Base-by-base conservation (phyloP, 306 rosid species). In the Canavalia gladiata region DNA sequence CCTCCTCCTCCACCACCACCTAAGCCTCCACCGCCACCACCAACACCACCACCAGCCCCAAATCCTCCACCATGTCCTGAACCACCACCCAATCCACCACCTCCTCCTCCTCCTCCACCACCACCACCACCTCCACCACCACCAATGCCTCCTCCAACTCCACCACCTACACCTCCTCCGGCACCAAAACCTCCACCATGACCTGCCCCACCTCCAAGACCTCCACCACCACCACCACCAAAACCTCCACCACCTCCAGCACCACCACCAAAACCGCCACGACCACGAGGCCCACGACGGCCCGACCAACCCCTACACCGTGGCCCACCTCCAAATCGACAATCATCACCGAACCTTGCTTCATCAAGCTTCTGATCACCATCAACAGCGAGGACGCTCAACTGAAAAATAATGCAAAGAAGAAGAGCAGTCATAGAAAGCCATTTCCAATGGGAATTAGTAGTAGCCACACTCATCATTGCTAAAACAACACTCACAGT, bases 301-400 rank as follows among this genome's bases (percentile, higher is more conserved):
- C 93, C 86, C 72, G 74, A 55, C 75, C 91, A n/a, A 13, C 84
- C 87, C 43, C 86, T 68, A 47, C 94, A 87, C 3, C 87, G 72
- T 2, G 87, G 83, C n/a, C 91, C 90, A 82, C 88, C 70, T 49
- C 91, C 63, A 80, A 76, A 90, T 68, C 83, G 81, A 62, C 98
- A 90, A 51, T 81, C 88, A 46, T 85, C 89, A 52, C 88, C 88
- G 0, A 77, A 92, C 66, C 93, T 64, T 1, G 59, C 75, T 70
- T 83, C 43, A 54, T 90, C 76, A 68, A 92, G 86, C 83, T 85
- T 86, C 7, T 78, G 63, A 86, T 91, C 97, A 28, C 90, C 94
- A n/a, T 86, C 70, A 46, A 87, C 77, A 58, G 77, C 37, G 4
- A 69, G 10, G 46, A 87, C 82, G 39, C 90, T 90, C 77, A 90